These are phyloP conservation scores for Epichloe gansuensis DNA, from an alignment of 2,329 filamentous ascomycete species.

Conservation along the genomic window DNA sequence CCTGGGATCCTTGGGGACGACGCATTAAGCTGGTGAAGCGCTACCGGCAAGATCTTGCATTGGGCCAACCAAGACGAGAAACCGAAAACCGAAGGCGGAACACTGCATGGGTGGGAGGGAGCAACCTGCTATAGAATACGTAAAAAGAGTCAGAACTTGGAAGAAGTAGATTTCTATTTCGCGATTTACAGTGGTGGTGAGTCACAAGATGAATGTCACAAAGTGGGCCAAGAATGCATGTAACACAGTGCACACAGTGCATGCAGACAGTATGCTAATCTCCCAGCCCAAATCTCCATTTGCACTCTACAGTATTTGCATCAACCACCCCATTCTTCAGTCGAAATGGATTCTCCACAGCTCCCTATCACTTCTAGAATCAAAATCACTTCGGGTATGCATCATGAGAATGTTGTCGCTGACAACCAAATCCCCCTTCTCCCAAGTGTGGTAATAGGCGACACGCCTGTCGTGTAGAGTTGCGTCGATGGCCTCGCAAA, in stretches of 20 bases:
- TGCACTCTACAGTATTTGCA: too few species aligned
- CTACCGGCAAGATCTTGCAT: not conserved
- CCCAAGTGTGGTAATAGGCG: slow-evolving; percentile 37
- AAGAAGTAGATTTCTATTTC: too few species aligned
- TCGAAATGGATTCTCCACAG: slow-evolving; percentile 40
- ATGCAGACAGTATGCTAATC: too few species aligned
- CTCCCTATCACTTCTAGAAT: slow-evolving; percentile 29
- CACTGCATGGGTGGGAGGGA: too few species aligned
- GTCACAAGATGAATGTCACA: not conserved
- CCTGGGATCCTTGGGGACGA: not conserved
- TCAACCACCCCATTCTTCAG: slow-evolving; percentile 9
- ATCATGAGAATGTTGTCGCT: slow-evolving; percentile 38
- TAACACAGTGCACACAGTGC: too few species aligned
- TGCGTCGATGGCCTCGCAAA: slow-evolving; percentile 27
- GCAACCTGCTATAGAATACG: too few species aligned
- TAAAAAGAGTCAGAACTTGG: too few species aligned
- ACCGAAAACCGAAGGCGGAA: too few species aligned
- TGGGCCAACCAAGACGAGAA: not conserved
- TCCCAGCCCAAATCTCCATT: too few species aligned
- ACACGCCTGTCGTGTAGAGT: slow-evolving; percentile 37
- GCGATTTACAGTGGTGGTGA: not conserved
- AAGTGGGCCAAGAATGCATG: too few species aligned
- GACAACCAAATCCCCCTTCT: slow-evolving; percentile 40
- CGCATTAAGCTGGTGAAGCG: not conserved
- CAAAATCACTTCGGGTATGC: slow-evolving; percentile 36